Base-by-base conservation (phyloP, 176 grass and related monocot species). In the Carex pumila region DNA sequence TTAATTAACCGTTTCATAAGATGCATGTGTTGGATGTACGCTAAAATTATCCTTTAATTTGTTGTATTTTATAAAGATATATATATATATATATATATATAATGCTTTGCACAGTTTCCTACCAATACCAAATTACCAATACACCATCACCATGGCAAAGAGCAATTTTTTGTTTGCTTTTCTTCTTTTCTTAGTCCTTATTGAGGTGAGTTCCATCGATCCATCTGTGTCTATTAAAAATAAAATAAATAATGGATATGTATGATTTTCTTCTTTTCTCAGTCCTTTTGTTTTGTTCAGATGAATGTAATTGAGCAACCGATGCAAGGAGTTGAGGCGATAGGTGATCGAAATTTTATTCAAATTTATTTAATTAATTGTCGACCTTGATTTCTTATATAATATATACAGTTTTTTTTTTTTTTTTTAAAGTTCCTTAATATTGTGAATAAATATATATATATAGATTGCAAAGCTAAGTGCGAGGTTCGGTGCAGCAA, bases 401-500 rank as follows among this genome's bases (percentile, higher is more conserved):
- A 64, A 30, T 29, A 12, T 25, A 8, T 12, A 64, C 6, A 64
- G 4, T 39, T 47, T 43, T 73, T 75, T 34, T 50, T 52, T 39
- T 39, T 39, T 39, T 6, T 34, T 34, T 34, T 34, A 34, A 34
- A 2, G 2, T 12, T 21, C 10, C 41, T 25, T 34, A 25, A 25
- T 25, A 25, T 80, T 5, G 1, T 49, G n/a, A 7, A 21, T 78
- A 66, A 25, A 25, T 25, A 25, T 25, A 25, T 25, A 25, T 25
- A 25, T 25, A 25, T 75, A 97, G 92, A 97, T 30, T 94, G 94
- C 49, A 5, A 4, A 0, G 58, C n/a, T 9, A 83, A 75, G 45
- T 97, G 94, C 76, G 13, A 49, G 43, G 84, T 74, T 68, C 90
- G 94, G 13, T 97, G 94, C 88, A 92, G 88, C 61, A 91, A 97